Conservation (phyloP, 176 grass and related monocot species). For the Zoysia pacifica region DNA sequence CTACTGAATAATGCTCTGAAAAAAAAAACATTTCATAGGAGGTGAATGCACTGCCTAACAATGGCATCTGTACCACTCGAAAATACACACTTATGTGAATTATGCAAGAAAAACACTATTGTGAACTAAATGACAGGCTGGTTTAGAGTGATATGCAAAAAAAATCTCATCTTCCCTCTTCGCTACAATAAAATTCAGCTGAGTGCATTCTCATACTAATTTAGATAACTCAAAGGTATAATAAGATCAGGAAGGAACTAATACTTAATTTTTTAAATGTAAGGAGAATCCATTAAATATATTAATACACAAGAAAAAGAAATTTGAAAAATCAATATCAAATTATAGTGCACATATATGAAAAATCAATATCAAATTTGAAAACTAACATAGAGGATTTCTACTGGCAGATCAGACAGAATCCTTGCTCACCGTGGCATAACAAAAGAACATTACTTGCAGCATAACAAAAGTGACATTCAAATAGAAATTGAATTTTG, state of each 20-base stretch:
- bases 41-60: slow-evolving; percentile 5
- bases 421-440: too few relatives aligned
- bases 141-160: slow-evolving; percentile 9
- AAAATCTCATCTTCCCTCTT: background rate
- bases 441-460: too few relatives aligned
- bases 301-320: too few relatives aligned
- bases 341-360: too few relatives aligned
- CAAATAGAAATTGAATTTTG: too few relatives aligned
- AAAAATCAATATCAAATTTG: too few relatives aligned
- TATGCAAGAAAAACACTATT: slow-evolving; percentile 18
- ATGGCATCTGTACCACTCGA: slow-evolving; percentile 10
- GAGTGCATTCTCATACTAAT: background rate
- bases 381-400: too few relatives aligned
- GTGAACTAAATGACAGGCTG: background rate
- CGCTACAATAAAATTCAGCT: background rate
- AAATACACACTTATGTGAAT: slow-evolving; percentile 11
- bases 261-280: background rate
- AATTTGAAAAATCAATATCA: too few relatives aligned
- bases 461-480: too few relatives aligned
- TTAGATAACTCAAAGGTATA: background rate
- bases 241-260: slow-evolving; percentile 1
- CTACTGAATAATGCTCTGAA: slow-evolving; percentile 26
- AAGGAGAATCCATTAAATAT: too few relatives aligned
- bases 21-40: slow-evolving; percentile 9
- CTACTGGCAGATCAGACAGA: too few relatives aligned